Percentiles rank a stretch among this genome's conserved stretches.
These are phyloP conservation scores for Russula ochroleuca DNA, from an alignment of 768 basidiomycete genomes.

Conservation along the genomic window DNA sequence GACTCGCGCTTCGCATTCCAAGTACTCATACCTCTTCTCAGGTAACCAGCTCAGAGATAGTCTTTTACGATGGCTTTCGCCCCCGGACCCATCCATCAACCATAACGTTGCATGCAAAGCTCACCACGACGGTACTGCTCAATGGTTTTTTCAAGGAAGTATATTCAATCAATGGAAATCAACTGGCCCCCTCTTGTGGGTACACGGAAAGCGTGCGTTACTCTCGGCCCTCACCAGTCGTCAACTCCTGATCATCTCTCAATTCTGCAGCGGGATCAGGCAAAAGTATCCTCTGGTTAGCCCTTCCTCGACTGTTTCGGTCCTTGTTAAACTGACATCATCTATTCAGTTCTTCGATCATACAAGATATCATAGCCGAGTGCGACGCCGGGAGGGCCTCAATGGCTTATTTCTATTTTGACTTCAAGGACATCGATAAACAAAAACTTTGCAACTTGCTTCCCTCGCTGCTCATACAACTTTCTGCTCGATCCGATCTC, in stretches of 20 bases:
- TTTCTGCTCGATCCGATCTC: neutral
- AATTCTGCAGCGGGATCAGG: neutral
- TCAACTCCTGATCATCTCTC: neutral
- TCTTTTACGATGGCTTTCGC: neutral
- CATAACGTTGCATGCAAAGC: neutral
- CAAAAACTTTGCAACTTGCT: neutral
- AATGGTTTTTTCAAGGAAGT: conserved; percentile 1
- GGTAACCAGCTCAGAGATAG: neutral
- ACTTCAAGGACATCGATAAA: conserved; percentile 6
- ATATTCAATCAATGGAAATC: neutral
- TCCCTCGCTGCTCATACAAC: neutral
- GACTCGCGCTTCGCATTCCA: too few species aligned
- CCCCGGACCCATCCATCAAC: neutral
- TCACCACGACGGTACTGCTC: neutral
- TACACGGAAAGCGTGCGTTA: neutral
- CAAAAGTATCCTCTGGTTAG: neutral
- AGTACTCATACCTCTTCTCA: neutral
- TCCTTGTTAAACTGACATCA: neutral
- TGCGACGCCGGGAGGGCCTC: neutral
- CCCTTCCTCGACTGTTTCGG: neutral
- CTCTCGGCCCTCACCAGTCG: neutral
- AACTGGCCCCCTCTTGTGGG: neutral
- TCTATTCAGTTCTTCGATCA: neutral
- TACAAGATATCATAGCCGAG: neutral
- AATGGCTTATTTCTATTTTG: conserved; percentile 8